phyloP scores from a whole-genome alignment of 177 flowering plant genomes.

The Telopea speciosissima region DNA sequence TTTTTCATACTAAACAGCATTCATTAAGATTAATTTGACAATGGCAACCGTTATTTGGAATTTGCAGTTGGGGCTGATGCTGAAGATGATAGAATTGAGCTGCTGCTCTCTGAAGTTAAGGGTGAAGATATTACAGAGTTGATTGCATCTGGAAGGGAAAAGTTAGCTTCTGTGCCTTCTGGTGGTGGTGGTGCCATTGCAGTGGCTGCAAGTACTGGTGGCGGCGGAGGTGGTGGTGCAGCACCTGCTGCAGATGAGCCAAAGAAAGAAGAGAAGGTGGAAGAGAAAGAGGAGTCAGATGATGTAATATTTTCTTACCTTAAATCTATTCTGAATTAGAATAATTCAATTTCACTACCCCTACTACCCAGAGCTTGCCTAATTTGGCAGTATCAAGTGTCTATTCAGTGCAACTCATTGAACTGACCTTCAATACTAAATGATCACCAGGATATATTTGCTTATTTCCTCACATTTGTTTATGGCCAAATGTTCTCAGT shows the following conservation, averaged over 20 bases:
- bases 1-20: too few species aligned
- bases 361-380: neutral
- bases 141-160: neutral
- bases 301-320: conserved; percentile 3
- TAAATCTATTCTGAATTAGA: neutral
- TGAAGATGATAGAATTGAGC: neutral
- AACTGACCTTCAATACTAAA: neutral
- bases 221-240: neutral
- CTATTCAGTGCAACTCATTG: neutral
- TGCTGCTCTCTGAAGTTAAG: neutral
- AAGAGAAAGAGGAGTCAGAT: conserved; percentile 11
- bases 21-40: too few species aligned
- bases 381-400: neutral
- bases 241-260: conserved; percentile 5
- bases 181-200: neutral
- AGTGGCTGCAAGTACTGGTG: neutral
- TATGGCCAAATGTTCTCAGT: too few species aligned
- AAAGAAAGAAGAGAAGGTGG: conserved; percentile 6
- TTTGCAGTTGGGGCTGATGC: neutral
- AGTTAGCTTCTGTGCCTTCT: neutral
- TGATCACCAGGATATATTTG: neutral
- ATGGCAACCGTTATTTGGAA: neutral
- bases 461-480: neutral
- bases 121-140: neutral
- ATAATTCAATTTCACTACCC: neutral